Conservation (phyloP, 345 rosid genomes). For the Citrus trifoliata region DNA sequence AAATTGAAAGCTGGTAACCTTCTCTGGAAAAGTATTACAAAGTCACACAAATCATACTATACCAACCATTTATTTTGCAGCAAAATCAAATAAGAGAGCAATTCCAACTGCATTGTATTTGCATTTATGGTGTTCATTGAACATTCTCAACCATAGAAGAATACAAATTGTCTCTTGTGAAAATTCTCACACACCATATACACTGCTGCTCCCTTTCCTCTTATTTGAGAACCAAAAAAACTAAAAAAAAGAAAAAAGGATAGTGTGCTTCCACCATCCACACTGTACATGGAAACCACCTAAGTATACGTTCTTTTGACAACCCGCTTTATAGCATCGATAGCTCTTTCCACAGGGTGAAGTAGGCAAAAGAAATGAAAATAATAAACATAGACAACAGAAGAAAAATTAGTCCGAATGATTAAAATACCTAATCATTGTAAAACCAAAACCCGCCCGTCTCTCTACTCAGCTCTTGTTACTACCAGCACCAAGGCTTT, state of each 20-base stretch:
- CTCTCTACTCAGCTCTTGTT: conserved; percentile 44
- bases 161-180: conserved; percentile 22
- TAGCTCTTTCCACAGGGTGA: conserved; percentile 29
- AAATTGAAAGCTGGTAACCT: not conserved
- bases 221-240: conserved; percentile 29
- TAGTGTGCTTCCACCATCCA: conserved; percentile 44
- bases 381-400: conserved; percentile 19
- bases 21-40: too few species aligned
- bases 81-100: not conserved
- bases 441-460: not conserved
- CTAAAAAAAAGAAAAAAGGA: conserved; percentile 25
- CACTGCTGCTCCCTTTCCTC: conserved; percentile 26
- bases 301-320: conserved; percentile 41
- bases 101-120: conserved; percentile 16
- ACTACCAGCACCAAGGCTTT: conserved; percentile 61
- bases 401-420: conserved; percentile 30
- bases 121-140: conserved; percentile 17
- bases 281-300: conserved; percentile 62
- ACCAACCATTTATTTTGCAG: too few species aligned
- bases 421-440: conserved; percentile 37
- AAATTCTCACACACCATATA: conserved; percentile 38
- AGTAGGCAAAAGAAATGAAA: conserved; percentile 13
- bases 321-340: conserved; percentile 29
- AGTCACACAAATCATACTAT: too few species aligned
- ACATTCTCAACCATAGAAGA: conserved; percentile 33